A percentile compares a stretch with the other conserved stretches of the same genome.
These are phyloP conservation scores for Centrapalus pauciflorus DNA, from an alignment of 129 eudicot species.

Conservation along the genomic window DNA sequence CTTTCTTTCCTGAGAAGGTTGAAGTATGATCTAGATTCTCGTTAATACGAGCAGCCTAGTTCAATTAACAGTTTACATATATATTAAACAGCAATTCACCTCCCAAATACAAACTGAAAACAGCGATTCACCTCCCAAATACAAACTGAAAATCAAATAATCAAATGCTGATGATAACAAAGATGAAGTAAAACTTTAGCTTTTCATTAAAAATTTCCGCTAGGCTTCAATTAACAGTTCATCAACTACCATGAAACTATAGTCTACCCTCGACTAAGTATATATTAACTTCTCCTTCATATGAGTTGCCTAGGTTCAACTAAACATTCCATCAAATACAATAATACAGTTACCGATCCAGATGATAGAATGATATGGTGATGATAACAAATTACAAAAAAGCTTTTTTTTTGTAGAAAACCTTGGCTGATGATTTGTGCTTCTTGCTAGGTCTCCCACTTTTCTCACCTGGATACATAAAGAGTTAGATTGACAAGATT, in stretches of 20 bases:
- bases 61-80: neutral
- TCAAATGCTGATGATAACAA: neutral
- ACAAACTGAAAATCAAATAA: too few relatives aligned
- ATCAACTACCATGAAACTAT: neutral
- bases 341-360: neutral
- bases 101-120: neutral
- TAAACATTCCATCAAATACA: neutral
- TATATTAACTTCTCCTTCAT: neutral
- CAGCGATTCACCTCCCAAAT: too few relatives aligned
- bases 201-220: neutral
- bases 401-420: slow-evolving; percentile 7
- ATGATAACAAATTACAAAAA: neutral
- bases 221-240: neutral
- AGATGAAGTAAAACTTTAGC: neutral
- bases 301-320: neutral
- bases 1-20: neutral
- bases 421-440: slow-evolving; percentile 67
- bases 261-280: neutral
- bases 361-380: neutral
- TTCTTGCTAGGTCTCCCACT: slow-evolving; percentile 68
- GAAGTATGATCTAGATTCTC: neutral
- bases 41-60: neutral
- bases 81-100: neutral
- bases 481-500: neutral
- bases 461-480: slow-evolving; percentile 59